Percentiles rank a stretch among this genome's conserved stretches.
phyloP scores from a whole-genome alignment of 2,329 filamentous ascomycete species.

The Penicillium verrucosum region DNA sequence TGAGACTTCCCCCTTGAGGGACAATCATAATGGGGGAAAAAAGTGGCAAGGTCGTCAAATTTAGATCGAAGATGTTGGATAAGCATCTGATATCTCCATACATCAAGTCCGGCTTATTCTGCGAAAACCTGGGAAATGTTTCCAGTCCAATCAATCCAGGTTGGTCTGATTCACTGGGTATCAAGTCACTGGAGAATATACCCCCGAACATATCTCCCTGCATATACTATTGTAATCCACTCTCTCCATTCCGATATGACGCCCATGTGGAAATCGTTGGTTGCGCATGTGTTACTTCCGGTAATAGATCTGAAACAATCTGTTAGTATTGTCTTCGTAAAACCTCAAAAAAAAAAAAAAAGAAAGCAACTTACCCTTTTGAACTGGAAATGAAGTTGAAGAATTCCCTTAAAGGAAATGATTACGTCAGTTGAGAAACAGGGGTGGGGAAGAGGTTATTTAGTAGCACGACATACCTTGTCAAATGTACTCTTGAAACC shows the following conservation, averaged over 20 bases:
- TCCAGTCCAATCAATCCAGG: constrained; percentile 30
- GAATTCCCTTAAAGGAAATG: constrained; percentile 64
- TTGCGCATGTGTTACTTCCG: constrained; percentile 40
- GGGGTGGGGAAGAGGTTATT: background rate
- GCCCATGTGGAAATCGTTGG: constrained; percentile 17
- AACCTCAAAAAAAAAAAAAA: background rate
- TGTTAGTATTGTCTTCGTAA: constrained; percentile 11
- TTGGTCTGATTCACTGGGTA: constrained; percentile 12
- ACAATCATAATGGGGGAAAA: constrained; percentile 14
- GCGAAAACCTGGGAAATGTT: constrained; percentile 18
- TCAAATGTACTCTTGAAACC: constrained; percentile 97
- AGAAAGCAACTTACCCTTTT: constrained; percentile 68
- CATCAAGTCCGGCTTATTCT: constrained; percentile 15
- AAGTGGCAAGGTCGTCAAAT: background rate
- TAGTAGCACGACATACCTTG: constrained; percentile 62
- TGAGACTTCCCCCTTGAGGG: background rate
- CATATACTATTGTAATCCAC: constrained; percentile 12
- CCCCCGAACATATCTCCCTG: constrained; percentile 13
- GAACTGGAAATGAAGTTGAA: constrained; percentile 97
- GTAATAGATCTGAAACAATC: constrained; percentile 44
- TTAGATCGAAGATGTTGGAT: constrained; percentile 15
- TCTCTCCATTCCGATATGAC: constrained; percentile 13
- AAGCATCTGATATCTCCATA: constrained; percentile 27
- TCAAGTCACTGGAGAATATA: constrained; percentile 19
- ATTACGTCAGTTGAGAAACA: constrained; percentile 10